Evolutionary conservation across 768 basidiomycete genomes (phyloP), one percentile per base, ranked within the genome.

Genomic region (Amanita inopinata): DNA sequence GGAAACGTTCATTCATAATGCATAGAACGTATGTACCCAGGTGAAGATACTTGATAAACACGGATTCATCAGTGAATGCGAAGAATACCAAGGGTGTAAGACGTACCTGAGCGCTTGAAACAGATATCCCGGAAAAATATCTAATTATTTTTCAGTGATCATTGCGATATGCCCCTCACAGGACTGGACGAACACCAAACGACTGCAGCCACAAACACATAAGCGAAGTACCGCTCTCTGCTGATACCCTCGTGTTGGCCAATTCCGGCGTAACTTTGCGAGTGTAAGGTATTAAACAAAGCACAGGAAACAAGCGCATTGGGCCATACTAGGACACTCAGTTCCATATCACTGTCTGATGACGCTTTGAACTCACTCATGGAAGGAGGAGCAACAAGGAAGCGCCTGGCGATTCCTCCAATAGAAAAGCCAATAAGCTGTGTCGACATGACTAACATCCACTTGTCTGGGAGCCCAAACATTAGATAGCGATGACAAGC

Each of bases 231-330:
- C 4, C 70, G 61, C 51, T 81, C 78, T 52, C 80, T 63, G 33
- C 66, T 70, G 33, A 80, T 55, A 3, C 76, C 76, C 17, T 70
- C 72, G 28, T 69, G 69, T 11, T 62, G 53, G 1, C 76, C 76
- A 40, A 74, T 67, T 1, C 78, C 77, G 20, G 69, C 69, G 47
- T 77, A 76, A 27, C 61, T 66, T 40, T 75, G 69, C 0, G 74
- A 73, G 55, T 86, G 83, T 5, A 86, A 67, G 0, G 83, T 86
- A 49, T 86, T 85, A 57, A 82, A 83, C 2, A 85, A 58, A 2
- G 80, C 78, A 51, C 81, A 83, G 0, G 71, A 65, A 9, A 85
- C 83, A 3, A 86, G 65, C 30, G 78, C 77, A 44, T 73, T 70
- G 1, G 83, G 83, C 83, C 83, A 86, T 33, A 86, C 80, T 78